Evolutionary conservation across 164 flowering plant genomes (phyloP).

Genomic region (Amborella trichopoda): DNA sequence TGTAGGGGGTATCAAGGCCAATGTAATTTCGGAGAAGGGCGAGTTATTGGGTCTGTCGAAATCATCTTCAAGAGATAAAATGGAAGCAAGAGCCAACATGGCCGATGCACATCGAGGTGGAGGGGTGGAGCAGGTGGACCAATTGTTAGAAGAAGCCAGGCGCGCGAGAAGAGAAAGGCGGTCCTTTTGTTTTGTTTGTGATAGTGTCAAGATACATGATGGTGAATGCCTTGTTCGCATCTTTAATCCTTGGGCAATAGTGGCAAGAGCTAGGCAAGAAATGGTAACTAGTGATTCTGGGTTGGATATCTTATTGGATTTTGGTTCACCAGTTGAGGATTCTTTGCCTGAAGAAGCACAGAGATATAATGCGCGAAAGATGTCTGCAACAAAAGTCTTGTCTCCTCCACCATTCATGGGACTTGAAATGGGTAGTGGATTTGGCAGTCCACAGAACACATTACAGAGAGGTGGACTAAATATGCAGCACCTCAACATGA

Average conservation of each 20-base stretch:
- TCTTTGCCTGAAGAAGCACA: constrained; percentile 40
- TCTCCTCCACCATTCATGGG: constrained; percentile 83
- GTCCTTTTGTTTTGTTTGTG: constrained; percentile 62
- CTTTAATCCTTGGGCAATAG: constrained; percentile 68
- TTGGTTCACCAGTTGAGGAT: constrained; percentile 33
- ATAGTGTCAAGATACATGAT: constrained; percentile 58
- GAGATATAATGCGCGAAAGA: constrained; percentile 54
- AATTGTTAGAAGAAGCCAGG: constrained; percentile 54
- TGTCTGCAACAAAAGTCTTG: constrained; percentile 68
- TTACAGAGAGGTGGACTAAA: constrained; percentile 33
- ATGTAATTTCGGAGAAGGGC: constrained; percentile 50
- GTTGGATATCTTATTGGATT: constrained; percentile 34
- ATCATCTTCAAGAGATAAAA: constrained; percentile 68
- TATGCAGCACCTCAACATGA: constrained; percentile 64
- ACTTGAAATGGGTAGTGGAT: constrained; percentile 58
- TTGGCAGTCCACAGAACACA: constrained; percentile 78
- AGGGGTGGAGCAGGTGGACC: constrained; percentile 27
- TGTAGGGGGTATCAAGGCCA: constrained; percentile 79
- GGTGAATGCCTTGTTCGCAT: constrained; percentile 66
- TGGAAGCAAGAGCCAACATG: constrained; percentile 87
- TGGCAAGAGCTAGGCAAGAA: constrained; percentile 67
- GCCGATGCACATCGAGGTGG: constrained; percentile 57
- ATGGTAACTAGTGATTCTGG: constrained; percentile 39
- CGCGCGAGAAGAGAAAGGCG: constrained; percentile 66
- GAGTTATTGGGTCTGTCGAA: constrained; percentile 33